Conservation (phyloP, 2,329 filamentous ascomycete genomes). For the Fusarium pseudonygamai region DNA sequence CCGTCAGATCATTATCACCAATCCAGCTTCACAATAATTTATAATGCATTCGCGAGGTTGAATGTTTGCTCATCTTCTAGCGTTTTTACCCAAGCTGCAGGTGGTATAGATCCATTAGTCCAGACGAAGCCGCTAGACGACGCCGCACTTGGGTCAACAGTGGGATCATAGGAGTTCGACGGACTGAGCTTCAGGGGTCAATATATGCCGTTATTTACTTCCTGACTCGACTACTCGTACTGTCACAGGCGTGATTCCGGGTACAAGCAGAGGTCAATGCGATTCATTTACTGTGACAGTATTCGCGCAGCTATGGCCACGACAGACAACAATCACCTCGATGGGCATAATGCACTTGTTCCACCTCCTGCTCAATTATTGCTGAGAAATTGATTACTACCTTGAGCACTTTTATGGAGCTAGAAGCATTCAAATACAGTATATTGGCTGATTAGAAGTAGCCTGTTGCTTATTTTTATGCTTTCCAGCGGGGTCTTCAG, state of each 20-base stretch:
- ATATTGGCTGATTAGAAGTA: conserved; percentile 12
- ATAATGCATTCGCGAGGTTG: conserved; percentile 4
- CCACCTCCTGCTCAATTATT: conserved; percentile 6
- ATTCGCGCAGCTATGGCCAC: conserved; percentile 23
- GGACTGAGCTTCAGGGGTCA: conserved; percentile 16
- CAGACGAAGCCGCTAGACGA: conserved; percentile 9
- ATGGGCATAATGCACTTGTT: conserved; percentile 1
- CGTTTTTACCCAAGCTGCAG: conserved; percentile 36
- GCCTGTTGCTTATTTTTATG: neutral
- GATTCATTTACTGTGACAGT: conserved; percentile 23
- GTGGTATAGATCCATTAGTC: conserved; percentile 22
- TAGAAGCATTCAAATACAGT: conserved; percentile 1
- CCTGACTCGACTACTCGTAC: conserved; percentile 19
- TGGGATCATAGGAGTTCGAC: conserved; percentile 8
- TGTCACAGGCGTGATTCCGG: conserved; percentile 26
- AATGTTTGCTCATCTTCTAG: conserved; percentile 35
- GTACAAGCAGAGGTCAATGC: conserved; percentile 35
- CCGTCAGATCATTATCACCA: neutral
- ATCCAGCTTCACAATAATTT: neutral
- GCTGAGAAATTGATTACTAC: conserved; percentile 13
- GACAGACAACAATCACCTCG: conserved; percentile 13
- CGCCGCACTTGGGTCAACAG: conserved; percentile 22
- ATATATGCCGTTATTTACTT: conserved; percentile 21
- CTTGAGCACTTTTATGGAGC: conserved; percentile 2
- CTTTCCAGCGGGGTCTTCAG: conserved; percentile 6